Conservation (phyloP, 257 asterid species). For the Anisodus acutangulus region DNA sequence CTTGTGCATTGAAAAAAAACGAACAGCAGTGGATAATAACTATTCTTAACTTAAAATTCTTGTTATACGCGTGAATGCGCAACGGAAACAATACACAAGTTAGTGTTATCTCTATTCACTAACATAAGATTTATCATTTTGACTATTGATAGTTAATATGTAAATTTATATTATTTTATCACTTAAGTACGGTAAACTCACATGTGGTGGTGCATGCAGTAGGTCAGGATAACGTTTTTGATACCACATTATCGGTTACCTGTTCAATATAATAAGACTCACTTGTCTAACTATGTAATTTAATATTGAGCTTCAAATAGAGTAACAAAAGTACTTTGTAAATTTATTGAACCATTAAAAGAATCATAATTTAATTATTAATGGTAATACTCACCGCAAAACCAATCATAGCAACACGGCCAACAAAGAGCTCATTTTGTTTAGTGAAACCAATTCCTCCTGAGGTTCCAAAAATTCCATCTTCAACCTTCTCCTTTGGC, state of each 20-base stretch:
- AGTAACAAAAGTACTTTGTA: neutral
- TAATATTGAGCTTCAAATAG: neutral
- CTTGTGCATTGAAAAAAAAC: no score
- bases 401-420: constrained; percentile 95
- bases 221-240: neutral
- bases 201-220: neutral
- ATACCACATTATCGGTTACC: neutral
- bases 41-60: no score
- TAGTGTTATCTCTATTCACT: no score
- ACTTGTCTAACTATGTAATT: neutral
- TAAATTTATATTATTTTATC: neutral
- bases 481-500: constrained; percentile 72
- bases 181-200: neutral
- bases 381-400: constrained; percentile 65
- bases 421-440: constrained; percentile 90
- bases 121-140: no score
- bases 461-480: constrained; percentile 88
- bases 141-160: no score
- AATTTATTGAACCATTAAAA: neutral
- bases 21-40: no score
- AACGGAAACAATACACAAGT: no score
- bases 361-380: neutral
- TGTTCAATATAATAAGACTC: neutral
- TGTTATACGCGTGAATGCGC: no score
- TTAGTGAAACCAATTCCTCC: constrained; percentile 93